These are phyloP conservation scores for Cyanodermella asteris DNA, from an alignment of 2,329 filamentous ascomycete species.

Conservation along the genomic window DNA sequence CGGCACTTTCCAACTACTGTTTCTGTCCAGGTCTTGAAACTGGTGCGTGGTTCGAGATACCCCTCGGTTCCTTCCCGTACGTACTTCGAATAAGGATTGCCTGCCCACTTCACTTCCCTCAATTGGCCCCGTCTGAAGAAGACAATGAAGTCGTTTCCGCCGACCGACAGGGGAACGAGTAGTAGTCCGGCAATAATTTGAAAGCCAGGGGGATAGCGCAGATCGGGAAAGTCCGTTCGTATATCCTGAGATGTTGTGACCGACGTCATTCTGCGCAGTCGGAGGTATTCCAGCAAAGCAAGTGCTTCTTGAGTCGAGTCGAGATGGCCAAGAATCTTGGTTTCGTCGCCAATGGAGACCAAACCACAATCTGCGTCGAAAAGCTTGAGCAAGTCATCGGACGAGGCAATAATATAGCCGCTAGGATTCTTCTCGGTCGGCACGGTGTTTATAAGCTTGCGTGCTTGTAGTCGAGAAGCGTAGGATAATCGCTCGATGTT, in stretches of 20 bases:
- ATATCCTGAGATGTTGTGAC: constrained; percentile 64
- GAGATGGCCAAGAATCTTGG: constrained; percentile 57
- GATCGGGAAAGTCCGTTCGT: constrained; percentile 53
- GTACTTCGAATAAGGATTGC: constrained; percentile 64
- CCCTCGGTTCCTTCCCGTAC: constrained; percentile 47
- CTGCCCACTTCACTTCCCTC: constrained; percentile 66
- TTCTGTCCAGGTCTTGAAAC: constrained; percentile 62
- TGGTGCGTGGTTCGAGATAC: constrained; percentile 53
- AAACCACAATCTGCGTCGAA: constrained; percentile 79
- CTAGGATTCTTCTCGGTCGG: constrained; percentile 64
- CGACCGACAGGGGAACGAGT: constrained; percentile 56
- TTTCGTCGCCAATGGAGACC: constrained; percentile 68
- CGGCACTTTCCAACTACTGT: constrained; percentile 60
- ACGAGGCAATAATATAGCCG: constrained; percentile 76
- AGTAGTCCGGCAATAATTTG: constrained; percentile 55
- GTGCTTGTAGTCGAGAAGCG: constrained; percentile 59
- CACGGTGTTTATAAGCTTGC: constrained; percentile 71
- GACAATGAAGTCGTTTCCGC: constrained; percentile 67
- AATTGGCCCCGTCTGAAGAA: constrained; percentile 66
- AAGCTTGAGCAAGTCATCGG: constrained; percentile 60
- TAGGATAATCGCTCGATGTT: constrained; percentile 81
- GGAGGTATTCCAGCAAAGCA: constrained; percentile 65
- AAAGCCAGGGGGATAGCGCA: constrained; percentile 62
- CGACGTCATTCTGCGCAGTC: constrained; percentile 50
- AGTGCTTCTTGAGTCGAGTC: constrained; percentile 64